Evolutionary conservation across 768 basidiomycete species (phyloP), one percentile per base, ranked within the genome.

Genomic region (Sutorius australiensis): DNA sequence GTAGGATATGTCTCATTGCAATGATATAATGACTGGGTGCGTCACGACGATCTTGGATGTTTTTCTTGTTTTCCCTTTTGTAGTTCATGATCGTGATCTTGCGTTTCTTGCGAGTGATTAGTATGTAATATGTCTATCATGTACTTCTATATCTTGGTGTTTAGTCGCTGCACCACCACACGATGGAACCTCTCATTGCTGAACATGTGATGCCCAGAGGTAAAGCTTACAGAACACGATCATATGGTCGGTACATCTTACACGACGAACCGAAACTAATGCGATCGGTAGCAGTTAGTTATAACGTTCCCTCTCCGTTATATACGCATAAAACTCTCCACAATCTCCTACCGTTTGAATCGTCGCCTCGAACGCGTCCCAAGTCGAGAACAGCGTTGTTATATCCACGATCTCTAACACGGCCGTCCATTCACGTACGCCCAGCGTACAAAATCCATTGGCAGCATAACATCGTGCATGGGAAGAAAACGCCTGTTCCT

Each of bases 361-460:
- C 0, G 44, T 47, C 19, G 50, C 54, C 24, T 51, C 60, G 42
- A 64, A 53, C 16, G 54, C 50, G 1, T 53, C 56, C 63, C 58
- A 64, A 38, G 19, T 56, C 32, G 48, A 54, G n/a, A 64, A 50
- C 31, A 62, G 13, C 2, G 55, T 58, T 38, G 6, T 31, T 0
- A 63, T 19, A 6, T 46, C 21, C 43, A 64, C 64, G 21, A 76
- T 74, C 33, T 69, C 55, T 6, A 77, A 47, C 36, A 78, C 67
- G 7, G 57, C 69, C 17, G 47, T 33, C 77, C 75, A 78, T 42
- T 75, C 73, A 5, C 50, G 44, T 0, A 63, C 58, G 6, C 67
- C 56, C 42, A 79, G 51, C 33, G 57, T 61, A 60, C 77, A 80
- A 16, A 79, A 57, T n/a, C 78, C 78, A 27, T 61, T 78, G 6